Conservation (phyloP, 1,284 basidiomycete genomes). For the Pseudozyma sp. region DNA sequence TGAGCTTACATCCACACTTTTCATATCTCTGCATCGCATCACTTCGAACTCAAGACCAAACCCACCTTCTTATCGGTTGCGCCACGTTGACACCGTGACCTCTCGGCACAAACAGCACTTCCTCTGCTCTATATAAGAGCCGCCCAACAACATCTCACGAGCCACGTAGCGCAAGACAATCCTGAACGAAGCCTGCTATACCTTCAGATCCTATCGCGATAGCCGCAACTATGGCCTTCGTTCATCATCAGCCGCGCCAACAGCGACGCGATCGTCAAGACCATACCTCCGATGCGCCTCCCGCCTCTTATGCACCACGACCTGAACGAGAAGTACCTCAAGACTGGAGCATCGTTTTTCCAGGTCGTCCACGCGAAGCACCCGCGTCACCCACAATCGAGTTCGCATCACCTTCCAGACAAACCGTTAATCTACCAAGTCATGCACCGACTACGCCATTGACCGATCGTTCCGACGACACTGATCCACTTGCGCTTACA, state of each 20-base stretch:
- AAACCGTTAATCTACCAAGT: not conserved
- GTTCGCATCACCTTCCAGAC: not conserved
- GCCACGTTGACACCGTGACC: not conserved
- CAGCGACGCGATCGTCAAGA: constrained; percentile 34
- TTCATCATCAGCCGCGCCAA: constrained; percentile 49
- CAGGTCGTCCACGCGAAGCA: constrained; percentile 30
- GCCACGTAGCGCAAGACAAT: not conserved
- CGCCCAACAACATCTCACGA: not conserved
- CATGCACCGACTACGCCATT: constrained; percentile 3
- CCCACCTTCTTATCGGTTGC: too few species aligned
- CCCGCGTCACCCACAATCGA: constrained; percentile 12
- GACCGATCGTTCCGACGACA: constrained; percentile 14
- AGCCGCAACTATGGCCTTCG: constrained; percentile 36
- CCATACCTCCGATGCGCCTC: constrained; percentile 13
- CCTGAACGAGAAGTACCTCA: constrained; percentile 18
- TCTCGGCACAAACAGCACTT: not conserved
- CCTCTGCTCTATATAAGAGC: not conserved
- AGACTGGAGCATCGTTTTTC: constrained; percentile 54
- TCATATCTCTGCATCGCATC: not conserved
- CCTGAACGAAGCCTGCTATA: not conserved
- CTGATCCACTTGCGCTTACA: constrained; percentile 32
- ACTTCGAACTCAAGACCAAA: not conserved
- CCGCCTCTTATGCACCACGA: constrained; percentile 15
- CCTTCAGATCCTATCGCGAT: not conserved
- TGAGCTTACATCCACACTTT: not conserved